Base-by-base conservation (phyloP, 495 filamentous ascomycete genomes). In the Aspergillus hancockii region DNA sequence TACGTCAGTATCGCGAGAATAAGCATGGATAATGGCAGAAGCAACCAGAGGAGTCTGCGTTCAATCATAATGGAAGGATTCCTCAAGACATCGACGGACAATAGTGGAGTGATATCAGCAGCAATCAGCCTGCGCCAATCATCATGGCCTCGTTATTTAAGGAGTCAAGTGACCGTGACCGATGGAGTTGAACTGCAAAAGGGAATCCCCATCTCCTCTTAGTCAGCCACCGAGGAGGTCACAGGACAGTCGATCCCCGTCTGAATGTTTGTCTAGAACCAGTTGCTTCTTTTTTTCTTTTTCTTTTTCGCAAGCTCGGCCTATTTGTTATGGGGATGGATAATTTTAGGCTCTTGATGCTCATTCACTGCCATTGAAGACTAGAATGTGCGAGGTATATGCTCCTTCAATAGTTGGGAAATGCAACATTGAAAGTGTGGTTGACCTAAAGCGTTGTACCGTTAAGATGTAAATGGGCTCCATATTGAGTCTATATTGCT, bases 171-270 rank as follows among this genome's bases (percentile, higher is more conserved):
- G 64, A 67, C 64, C 59, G 58, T 50, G 45, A 49, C 59, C 59
- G 40, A 55, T 54, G 49, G 50, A 34, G 18, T 46, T 38, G 43
- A 59, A 56, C 56, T 63, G 56, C 57, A 55, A 56, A 23, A 38
- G 38, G 22, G n/a, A 45, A n/a, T n/a, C n/a, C 46, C 36, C 32
- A 41, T 19, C 16, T 1, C 23, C 30, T 41, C 54, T 67, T 67
- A 67, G 64, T 67, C 64, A 67, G 61, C 60, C 5, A 34, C 7
- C 0, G 43, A 57, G 54, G 51, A 57, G 65, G 65, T 67, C 65
- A 67, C 65, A 67, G 65, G 65, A 63, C 57, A 49, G 65, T 38
- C 58, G 65, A 67, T 64, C 64, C 59, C 59, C 51, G 46, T 46
- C 41, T 61, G 49, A 23, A 56, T 47, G 52, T 56, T 63, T 67